Percentiles rank a stretch among this genome's conserved stretches.
phyloP scores from a whole-genome alignment of 768 basidiomycete genomes.

The Calvatia gigantea region DNA sequence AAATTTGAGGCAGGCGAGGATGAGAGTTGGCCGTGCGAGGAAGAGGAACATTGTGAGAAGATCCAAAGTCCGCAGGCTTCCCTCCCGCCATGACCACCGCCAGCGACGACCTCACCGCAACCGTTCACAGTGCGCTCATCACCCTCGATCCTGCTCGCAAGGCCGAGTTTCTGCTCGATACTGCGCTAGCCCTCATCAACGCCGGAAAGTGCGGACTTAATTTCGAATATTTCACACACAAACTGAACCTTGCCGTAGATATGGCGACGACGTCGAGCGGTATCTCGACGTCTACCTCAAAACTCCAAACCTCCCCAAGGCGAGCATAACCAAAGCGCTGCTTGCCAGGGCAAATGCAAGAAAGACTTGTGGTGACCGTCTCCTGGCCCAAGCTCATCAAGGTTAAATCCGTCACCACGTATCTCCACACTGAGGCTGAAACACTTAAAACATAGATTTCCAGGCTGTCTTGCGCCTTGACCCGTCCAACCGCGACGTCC shows the following conservation, averaged over 20 bases:
- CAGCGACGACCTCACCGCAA: slow-evolving; percentile 49
- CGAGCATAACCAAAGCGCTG: slow-evolving; percentile 50
- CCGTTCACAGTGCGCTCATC: slow-evolving; percentile 45
- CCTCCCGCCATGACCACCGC: slow-evolving; percentile 21
- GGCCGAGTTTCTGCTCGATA: slow-evolving; percentile 49
- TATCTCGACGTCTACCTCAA: slow-evolving; percentile 64
- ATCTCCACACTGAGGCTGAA: background rate
- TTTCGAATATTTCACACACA: no score
- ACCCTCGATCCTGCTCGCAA: slow-evolving; percentile 40
- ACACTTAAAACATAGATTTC: slow-evolving; percentile 41
- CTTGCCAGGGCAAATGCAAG: slow-evolving; percentile 59
- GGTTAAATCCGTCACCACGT: slow-evolving; percentile 29
- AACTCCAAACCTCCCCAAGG: slow-evolving; percentile 52
- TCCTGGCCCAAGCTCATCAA: slow-evolving; percentile 57
- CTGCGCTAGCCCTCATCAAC: slow-evolving; percentile 43
- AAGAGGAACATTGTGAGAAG: slow-evolving; percentile 1
- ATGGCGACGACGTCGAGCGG: slow-evolving; percentile 60
- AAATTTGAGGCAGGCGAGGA: background rate
- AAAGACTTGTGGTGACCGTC: slow-evolving; percentile 48
- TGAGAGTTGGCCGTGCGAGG: background rate
- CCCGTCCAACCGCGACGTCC: slow-evolving; percentile 53
- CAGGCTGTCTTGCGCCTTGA: slow-evolving; percentile 57
- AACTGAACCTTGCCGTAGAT: no score
- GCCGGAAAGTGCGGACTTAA: slow-evolving; percentile 41
- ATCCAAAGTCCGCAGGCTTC: background rate